A percentile compares a stretch with the other conserved stretches of the same genome.
Evolutionary conservation across 768 basidiomycete genomes (phyloP).

Genomic region (Boletellus emodensis): DNA sequence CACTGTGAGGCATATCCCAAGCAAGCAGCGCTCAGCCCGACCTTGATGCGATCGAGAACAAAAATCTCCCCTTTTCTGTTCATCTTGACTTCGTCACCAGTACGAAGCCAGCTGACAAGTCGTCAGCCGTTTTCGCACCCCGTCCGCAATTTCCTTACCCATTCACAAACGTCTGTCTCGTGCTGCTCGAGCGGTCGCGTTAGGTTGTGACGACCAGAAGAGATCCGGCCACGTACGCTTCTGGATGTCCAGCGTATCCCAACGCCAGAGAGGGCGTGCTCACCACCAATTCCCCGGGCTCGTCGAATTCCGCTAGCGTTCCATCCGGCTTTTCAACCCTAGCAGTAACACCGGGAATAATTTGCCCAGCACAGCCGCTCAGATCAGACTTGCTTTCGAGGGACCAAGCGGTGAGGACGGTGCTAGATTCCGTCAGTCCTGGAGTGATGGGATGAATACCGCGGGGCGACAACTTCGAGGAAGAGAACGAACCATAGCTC

Average conservation of each 20-base stretch:
- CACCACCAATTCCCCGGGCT: conserved; percentile 60
- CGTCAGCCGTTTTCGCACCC: background rate
- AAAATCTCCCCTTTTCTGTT: conserved; percentile 60
- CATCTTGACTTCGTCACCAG: conserved; percentile 67
- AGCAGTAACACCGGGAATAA: conserved; percentile 55
- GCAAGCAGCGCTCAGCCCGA: conserved; percentile 16
- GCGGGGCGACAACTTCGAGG: background rate
- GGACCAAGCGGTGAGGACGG: conserved; percentile 47
- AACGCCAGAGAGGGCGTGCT: conserved; percentile 58
- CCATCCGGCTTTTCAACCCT: conserved; percentile 59
- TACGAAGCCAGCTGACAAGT: conserved; percentile 53
- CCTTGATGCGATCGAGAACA: conserved; percentile 73
- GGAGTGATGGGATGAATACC: background rate
- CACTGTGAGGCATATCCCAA: background rate
- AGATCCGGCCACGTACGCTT: conserved; percentile 45
- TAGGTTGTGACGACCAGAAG: background rate
- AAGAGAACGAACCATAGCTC: conserved; percentile 46
- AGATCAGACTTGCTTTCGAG: conserved; percentile 42
- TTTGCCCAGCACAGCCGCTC: conserved; percentile 53
- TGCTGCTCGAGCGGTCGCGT: conserved; percentile 35
- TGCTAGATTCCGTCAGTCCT: conserved; percentile 66
- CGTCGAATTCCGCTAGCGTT: conserved; percentile 49
- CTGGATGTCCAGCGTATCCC: conserved; percentile 53
- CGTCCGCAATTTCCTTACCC: conserved; percentile 24
- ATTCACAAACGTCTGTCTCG: conserved; percentile 59